Evolutionary conservation across 1,284 basidiomycete species (phyloP), one percentile per base, ranked within the genome.

Genomic region (Fomes fomentarius): DNA sequence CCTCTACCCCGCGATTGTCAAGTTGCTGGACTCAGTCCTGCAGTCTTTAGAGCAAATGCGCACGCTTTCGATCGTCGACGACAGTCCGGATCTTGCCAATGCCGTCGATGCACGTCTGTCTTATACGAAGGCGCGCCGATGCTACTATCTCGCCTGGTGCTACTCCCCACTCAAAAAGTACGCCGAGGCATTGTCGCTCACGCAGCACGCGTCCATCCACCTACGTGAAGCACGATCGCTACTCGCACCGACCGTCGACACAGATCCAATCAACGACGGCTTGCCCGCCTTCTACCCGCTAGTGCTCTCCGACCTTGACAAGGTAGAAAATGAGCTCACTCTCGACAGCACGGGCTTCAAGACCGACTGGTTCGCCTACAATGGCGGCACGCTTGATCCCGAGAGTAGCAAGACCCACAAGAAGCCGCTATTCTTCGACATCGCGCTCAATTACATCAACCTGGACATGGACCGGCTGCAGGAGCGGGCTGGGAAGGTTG

Each of bases 381-480:
- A 91, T 59, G 88, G 92, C 3, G 88, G 88, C 5, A 72, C 63
- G 38, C 66, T 73, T 22, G 69, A 75, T 4, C 68, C 70, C 0
- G 77, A 79, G 51, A 65, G 74, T 39, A 66, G 74, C 43, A 78
- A 78, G 59, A 68, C 75, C 26, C 75, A 85, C 70, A 86, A 88
- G 74, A 95, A 95, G 69, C 91, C 91, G 8, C 67, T 94, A 30
- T 96, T 96, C 77, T 96, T 94, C 72, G 93, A 96, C 69, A 90
- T 93, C 61, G 94, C 93, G n/a, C 84, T 94, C 67, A 96, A 96
- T 72, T 96, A 96, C 65, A 85, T 94, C 50, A 85, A 89, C 63
- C 69, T 94, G 52, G 90, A 92, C 65, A 87, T 95, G 83, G 90
- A 93, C 41, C 76, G 82, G 45, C 73, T 96, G 50, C 74, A 85